phyloP scores from a whole-genome alignment of 164 flowering plant genomes.

The Litsea cubeba region DNA sequence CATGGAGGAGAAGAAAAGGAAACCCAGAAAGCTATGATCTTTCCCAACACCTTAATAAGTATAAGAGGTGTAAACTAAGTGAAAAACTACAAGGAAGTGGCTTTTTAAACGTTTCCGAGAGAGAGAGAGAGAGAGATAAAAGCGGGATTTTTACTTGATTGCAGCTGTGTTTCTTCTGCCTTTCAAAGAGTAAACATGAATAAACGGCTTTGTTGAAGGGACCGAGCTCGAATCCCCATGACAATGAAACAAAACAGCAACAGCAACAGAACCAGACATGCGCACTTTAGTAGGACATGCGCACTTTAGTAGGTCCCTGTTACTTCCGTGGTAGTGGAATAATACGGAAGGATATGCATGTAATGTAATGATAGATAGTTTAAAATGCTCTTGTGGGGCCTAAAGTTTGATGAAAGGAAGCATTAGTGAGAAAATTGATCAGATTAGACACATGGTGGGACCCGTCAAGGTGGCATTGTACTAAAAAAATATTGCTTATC shows the following conservation, averaged over 20 bases:
- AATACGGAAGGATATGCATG: too few species aligned
- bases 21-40: background rate
- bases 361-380: too few species aligned
- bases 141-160: background rate
- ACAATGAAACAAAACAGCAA: background rate
- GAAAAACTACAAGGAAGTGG: background rate
- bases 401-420: too few species aligned
- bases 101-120: background rate
- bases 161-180: background rate
- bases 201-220: background rate
- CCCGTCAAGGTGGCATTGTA: too few species aligned
- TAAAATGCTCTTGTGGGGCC: too few species aligned
- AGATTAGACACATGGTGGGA: too few species aligned
- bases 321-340: too few species aligned
- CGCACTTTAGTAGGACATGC: slow-evolving; percentile 1
- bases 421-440: too few species aligned
- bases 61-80: background rate
- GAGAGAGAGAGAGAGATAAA: background rate
- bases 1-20: background rate
- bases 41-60: background rate
- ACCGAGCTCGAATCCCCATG: background rate
- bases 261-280: background rate
- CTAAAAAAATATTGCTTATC: too few species aligned
- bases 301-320: too few species aligned
- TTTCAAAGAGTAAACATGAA: background rate